Evolutionary conservation across 2,329 filamentous ascomycete genomes (phyloP), one percentile per base, ranked within the genome.

Genomic region (Sporothrix curviconia): DNA sequence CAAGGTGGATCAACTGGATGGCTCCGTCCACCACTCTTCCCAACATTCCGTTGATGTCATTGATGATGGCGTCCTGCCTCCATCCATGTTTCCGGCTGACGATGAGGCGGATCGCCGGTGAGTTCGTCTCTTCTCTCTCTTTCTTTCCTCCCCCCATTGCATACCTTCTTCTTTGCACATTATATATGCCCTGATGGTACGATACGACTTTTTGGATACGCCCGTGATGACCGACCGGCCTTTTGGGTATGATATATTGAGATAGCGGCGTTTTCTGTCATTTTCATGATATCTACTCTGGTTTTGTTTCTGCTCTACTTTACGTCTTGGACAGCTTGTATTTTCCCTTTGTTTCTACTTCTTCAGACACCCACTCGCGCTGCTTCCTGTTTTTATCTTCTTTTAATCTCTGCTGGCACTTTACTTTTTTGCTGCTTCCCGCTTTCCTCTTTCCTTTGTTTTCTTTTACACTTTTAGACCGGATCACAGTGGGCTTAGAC

Each of bases 81-180:
- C 17, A 4, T 58, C 52, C 24, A 58, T 58, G 52, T 58, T 60
- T 55, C 47, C 40, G 36, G 36, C 6, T 3, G 39, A 24, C 6
- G n/a, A 17, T n/a, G n/a, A n/a, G n/a, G n/a, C n/a, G n/a, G n/a
- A n/a, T n/a, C n/a, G n/a, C n/a, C n/a, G n/a, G n/a, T n/a, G n/a
- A n/a, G n/a, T 24, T 4, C 17, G 37, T 34, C 24, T 22, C 22
- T 30, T 44, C 42, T 14, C 15, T 55, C 8, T 17, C n/a, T 25
- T 56, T 53, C 30, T 15, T 28, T n/a, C 8, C n/a, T 11, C 14
- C 30, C 50, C 7, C 4, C 28, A 37, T 12, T 57, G 19, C 19
- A n/a, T 2, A 17, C 36, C 11, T n/a, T 15, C 17, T 11, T 42
- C 56, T 59, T 58, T 24, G 17, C 34, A 22, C 12, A 14, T 34